Percentiles rank a stretch among this genome's conserved stretches.
Conservation (phyloP, 352 stramenopile species). For the Pythium guiyangense region DNA sequence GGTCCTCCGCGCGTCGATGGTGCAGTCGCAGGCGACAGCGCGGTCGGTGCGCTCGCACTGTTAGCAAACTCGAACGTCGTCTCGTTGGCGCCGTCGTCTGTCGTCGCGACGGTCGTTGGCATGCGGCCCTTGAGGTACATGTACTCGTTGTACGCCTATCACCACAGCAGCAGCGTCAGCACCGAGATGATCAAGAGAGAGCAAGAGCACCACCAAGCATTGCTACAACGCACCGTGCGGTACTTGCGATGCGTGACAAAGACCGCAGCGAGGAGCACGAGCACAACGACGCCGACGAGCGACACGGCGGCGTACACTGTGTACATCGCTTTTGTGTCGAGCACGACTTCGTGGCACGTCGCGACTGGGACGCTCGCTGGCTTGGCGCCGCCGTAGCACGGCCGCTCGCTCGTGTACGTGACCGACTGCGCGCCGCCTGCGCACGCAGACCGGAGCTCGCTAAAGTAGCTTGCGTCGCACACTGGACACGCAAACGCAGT, state of each 20-base stretch:
- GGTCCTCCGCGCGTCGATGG: slow-evolving; percentile 2
- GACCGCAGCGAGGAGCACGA: slow-evolving; percentile 63
- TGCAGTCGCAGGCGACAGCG: slow-evolving; percentile 11
- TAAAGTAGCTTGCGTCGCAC: slow-evolving; percentile 58
- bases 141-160: slow-evolving; percentile 70
- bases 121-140: slow-evolving; percentile 79
- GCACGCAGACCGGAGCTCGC: slow-evolving; percentile 57
- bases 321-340: slow-evolving; percentile 68
- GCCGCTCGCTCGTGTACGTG: slow-evolving; percentile 44
- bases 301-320: slow-evolving; percentile 67
- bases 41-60: slow-evolving; percentile 31
- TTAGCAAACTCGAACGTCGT: slow-evolving; percentile 77
- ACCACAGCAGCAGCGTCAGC: not conserved
- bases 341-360: slow-evolving; percentile 65
- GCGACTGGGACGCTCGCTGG: slow-evolving; percentile 41
- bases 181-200: not conserved
- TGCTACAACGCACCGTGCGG: slow-evolving; percentile 28
- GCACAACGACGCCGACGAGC: slow-evolving; percentile 52
- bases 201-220: no score
- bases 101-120: slow-evolving; percentile 43
- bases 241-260: slow-evolving; percentile 78
- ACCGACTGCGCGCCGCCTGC: slow-evolving; percentile 52
- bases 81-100: slow-evolving; percentile 59
- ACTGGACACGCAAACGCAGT: slow-evolving; percentile 66
- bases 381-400: slow-evolving; percentile 53